phyloP scores from a whole-genome alignment of 78 protist species.

The Dictyostelium capitatum region DNA sequence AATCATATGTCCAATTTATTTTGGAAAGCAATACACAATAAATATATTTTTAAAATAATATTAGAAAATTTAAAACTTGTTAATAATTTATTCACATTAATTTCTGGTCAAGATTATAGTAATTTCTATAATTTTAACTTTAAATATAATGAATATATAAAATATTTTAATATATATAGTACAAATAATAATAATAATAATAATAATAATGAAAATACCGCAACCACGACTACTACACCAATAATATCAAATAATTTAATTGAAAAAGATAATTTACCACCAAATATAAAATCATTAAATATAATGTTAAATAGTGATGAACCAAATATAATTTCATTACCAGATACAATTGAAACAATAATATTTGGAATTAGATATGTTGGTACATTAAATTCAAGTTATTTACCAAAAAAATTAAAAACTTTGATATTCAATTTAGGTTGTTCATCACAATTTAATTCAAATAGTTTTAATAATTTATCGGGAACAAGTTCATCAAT shows the following conservation, averaged over 20 bases:
- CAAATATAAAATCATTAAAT: not conserved
- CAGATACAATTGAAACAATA: conserved; percentile 1
- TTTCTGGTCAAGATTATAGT: not conserved
- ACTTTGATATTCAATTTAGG: not conserved
- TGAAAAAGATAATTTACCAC: conserved; percentile 13
- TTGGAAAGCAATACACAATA: not conserved
- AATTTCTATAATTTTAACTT: not conserved
- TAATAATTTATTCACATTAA: not conserved
- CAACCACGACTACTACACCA: not conserved
- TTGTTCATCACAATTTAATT: conserved; percentile 2
- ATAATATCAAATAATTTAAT: conserved; percentile 2
- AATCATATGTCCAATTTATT: not conserved
- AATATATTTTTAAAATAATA: not conserved
- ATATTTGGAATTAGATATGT: not conserved
- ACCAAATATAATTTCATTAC: conserved; percentile 6
- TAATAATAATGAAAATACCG: not conserved
- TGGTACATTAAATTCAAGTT: not conserved
- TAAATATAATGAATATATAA: not conserved
- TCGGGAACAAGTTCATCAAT: not conserved
- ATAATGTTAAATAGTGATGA: not conserved
- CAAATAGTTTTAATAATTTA: not conserved
- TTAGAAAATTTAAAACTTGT: not conserved
- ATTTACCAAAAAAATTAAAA: conserved; percentile 4
- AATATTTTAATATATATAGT: not conserved
- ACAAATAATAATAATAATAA: not conserved